Evolutionary conservation across 1,284 basidiomycete species (phyloP).

Genomic region (Vanrija sp.): DNA sequence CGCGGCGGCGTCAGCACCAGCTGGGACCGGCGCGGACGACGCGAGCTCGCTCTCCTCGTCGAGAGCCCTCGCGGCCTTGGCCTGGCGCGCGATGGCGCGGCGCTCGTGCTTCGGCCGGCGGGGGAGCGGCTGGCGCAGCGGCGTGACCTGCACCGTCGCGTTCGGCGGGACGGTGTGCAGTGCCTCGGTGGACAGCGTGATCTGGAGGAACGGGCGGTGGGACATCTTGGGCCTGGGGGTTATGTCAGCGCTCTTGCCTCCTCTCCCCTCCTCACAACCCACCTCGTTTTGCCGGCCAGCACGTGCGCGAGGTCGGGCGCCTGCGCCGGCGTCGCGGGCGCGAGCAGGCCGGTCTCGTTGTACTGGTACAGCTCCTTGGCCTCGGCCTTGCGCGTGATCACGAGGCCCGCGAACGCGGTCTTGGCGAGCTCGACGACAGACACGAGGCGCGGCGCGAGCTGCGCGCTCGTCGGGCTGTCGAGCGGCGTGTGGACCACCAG

Average conservation of each 20-base stretch:
- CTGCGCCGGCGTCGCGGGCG: constrained; percentile 48
- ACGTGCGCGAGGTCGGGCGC: constrained; percentile 27
- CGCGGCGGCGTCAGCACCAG: no score
- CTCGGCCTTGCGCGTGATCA: constrained; percentile 9
- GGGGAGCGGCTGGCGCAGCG: no score
- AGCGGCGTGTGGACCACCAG: constrained; percentile 64
- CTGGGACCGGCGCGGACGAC: no score
- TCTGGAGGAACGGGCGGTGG: constrained; percentile 67
- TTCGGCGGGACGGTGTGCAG: constrained; percentile 48
- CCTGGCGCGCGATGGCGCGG: no score
- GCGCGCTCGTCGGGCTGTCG: constrained; percentile 1
- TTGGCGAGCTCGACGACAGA: constrained; percentile 80
- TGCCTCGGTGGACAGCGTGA: constrained; percentile 60
- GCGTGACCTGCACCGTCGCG: constrained; percentile 25
- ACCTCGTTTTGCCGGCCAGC: constrained; percentile 59
- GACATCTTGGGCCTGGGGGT: constrained; percentile 58
- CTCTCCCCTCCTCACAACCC: constrained; percentile 40
- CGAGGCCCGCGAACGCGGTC: constrained; percentile 59
- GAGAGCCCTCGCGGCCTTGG: no score
- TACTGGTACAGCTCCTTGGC: constrained; percentile 66
- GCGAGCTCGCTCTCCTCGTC: no score
- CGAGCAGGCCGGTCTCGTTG: constrained; percentile 62
- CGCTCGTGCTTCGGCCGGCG: no score
- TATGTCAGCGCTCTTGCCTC: constrained; percentile 2
- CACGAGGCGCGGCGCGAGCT: constrained; percentile 59